These are phyloP conservation scores for Diutina catenulata DNA, from an alignment of 1,139 yeast species.

Conservation along the genomic window DNA sequence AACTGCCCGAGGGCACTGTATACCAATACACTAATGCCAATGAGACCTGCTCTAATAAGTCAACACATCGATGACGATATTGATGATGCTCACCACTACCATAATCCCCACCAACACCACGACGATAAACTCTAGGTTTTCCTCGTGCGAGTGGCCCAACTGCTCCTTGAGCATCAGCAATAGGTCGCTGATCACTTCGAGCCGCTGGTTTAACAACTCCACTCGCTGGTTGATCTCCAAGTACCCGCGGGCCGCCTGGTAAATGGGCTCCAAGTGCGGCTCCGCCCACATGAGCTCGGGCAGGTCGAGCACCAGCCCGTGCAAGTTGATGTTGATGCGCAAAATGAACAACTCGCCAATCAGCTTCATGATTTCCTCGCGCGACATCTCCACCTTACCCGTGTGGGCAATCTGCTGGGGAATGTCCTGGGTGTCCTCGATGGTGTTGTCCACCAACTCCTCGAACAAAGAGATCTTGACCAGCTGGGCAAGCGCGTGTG, in stretches of 20 bases:
- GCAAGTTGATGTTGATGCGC: slow-evolving; percentile 81
- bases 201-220: slow-evolving; percentile 73
- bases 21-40: neutral
- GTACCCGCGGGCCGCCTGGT: slow-evolving; percentile 93
- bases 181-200: slow-evolving; percentile 87
- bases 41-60: slow-evolving; percentile 8
- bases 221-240: slow-evolving; percentile 90
- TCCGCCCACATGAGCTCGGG: slow-evolving; percentile 99
- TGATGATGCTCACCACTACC: slow-evolving; percentile 77
- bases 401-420: slow-evolving; percentile 92
- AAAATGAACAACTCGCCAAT: slow-evolving; percentile 90
- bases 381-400: slow-evolving; percentile 88
- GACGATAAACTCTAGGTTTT: slow-evolving; percentile 84
- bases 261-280: slow-evolving; percentile 93
- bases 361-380: slow-evolving; percentile 91
- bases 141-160: slow-evolving; percentile 84
- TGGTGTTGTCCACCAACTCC: slow-evolving; percentile 89
- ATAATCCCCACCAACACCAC: slow-evolving; percentile 89
- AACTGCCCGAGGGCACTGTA: neutral
- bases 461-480: slow-evolving; percentile 91
- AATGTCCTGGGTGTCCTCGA: slow-evolving; percentile 92
- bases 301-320: slow-evolving; percentile 89
- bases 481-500: slow-evolving; percentile 87
- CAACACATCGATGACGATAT: slow-evolving; percentile 35
- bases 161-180: slow-evolving; percentile 95